Base-by-base conservation (phyloP, 23 red algal genomes). In the Gracilaria caudata region DNA sequence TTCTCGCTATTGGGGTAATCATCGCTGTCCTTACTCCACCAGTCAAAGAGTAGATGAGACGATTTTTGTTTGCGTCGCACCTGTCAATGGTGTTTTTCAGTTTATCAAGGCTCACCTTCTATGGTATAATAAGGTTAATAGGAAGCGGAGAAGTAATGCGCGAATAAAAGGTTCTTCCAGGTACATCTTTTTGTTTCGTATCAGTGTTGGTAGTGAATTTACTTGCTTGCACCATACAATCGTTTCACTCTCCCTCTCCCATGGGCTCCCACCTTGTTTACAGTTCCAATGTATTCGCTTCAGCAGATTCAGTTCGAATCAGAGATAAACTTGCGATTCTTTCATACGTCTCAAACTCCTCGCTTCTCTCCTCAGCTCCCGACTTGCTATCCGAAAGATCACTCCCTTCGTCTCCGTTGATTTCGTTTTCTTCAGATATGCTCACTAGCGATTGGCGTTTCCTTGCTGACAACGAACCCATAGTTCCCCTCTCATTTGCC, bases 21-120 rank as follows among this genome's bases (percentile, higher is more conserved):
- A 94, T 94, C 64, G 92, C 92, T 19, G 77, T 94, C 26, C 83
- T 94, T 53, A 90, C 92, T 29, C 92, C 92, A 41, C 92, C 92
- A 29, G 78, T 94, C 40, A 94, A 89, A 84, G 92, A 94, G 33
- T 94, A 87, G 54, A 56, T 35, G n/a, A 16, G 29, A 38, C n/a
- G 11, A 37, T 75, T 75, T 75, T 32, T 39, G 24, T 75, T 75
- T 17, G 19, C 32, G 19, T 47, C 4, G 7, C 39, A 14, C 19
- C 10, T 30, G 16, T 16, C 29, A 36, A 36, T 36, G 61, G 61
- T 66, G 61, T 7, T 53, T 66, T 36, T 66, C 30, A 66, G 61
- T 19, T 35, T 19, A 33, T 35, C 32, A 14, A 66, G 8, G 29
- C 6, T 17, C 61, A 36, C 29, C 32, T 66, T 36, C 61, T 0